These are phyloP conservation scores for Arbutus unedo DNA, from an alignment of 148 eudicot species.

Conservation along the genomic window DNA sequence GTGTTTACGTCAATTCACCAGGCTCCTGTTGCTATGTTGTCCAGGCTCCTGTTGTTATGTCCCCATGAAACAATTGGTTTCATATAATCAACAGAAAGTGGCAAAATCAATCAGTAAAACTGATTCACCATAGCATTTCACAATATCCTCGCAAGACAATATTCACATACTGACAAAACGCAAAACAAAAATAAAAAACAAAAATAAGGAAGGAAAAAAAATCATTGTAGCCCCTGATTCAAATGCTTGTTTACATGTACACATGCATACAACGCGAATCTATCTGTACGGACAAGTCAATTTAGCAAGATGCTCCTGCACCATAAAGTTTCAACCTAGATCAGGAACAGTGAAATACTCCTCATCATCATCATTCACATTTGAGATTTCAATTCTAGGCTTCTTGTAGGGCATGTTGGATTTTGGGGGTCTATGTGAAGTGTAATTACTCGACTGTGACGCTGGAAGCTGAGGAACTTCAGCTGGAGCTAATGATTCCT, in stretches of 20 bases:
- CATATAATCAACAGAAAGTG: too few relatives aligned
- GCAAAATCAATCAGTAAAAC: not conserved
- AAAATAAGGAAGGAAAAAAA: not conserved
- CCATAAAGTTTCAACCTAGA: conserved; percentile 56
- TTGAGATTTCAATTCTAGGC: conserved; percentile 58
- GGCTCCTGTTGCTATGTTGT: too few relatives aligned
- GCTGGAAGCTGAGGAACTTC: conserved; percentile 89
- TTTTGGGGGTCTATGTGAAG: conserved; percentile 44
- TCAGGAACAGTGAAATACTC: conserved; percentile 89
- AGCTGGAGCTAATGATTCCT: conserved; percentile 62
- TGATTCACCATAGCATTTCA: not conserved
- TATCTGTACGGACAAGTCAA: not conserved
- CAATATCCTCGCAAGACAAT: not conserved
- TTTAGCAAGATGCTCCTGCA: not conserved
- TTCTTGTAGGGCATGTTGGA: conserved; percentile 59
- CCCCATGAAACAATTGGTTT: too few relatives aligned
- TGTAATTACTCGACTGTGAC: conserved; percentile 34
- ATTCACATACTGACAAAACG: not conserved
- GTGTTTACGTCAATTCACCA: too few relatives aligned
- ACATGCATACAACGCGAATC: not conserved
- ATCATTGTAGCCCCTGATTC: not conserved
- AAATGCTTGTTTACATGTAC: not conserved
- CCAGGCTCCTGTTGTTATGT: too few relatives aligned
- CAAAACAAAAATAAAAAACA: not conserved
- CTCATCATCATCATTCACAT: conserved; percentile 78